Conservation (phyloP, 495 filamentous ascomycete genomes). For the Oidiodendron maius region DNA sequence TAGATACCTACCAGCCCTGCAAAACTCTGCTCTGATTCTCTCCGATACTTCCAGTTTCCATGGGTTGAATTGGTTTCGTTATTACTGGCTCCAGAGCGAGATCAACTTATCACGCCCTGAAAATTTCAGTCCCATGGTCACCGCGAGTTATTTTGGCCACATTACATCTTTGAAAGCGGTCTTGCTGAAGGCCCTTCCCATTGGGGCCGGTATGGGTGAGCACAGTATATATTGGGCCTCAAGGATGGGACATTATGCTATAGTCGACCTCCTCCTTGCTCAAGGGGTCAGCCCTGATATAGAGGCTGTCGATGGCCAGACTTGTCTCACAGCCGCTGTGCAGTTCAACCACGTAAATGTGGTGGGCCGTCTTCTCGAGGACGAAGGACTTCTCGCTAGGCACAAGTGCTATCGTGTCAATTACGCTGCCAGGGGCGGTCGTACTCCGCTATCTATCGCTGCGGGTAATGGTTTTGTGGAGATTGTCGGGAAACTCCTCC, state of each 20-base stretch:
- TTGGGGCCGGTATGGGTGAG: neutral
- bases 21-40: neutral
- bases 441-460: constrained; percentile 22
- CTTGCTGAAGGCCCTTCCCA: neutral
- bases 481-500: constrained; percentile 5
- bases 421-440: constrained; percentile 3
- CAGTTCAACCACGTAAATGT: constrained; percentile 12
- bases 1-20: neutral
- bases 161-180: neutral
- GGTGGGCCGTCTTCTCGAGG: constrained; percentile 5
- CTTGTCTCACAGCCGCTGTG: constrained; percentile 8
- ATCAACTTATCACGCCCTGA: neutral
- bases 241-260: constrained; percentile 6
- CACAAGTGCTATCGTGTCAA: neutral
- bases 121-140: constrained; percentile 10
- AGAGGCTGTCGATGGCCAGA: constrained; percentile 4
- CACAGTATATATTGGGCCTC: constrained; percentile 17
- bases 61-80: constrained; percentile 16
- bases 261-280: constrained; percentile 11
- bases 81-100: constrained; percentile 10
- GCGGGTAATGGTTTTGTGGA: constrained; percentile 12
- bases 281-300: constrained; percentile 4
- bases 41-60: constrained; percentile 7
- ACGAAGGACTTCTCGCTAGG: constrained; percentile 1
- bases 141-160: constrained; percentile 17